Evolutionary conservation across 2,329 filamentous ascomycete species (phyloP).

Genomic region (Xylariaceae sp.): DNA sequence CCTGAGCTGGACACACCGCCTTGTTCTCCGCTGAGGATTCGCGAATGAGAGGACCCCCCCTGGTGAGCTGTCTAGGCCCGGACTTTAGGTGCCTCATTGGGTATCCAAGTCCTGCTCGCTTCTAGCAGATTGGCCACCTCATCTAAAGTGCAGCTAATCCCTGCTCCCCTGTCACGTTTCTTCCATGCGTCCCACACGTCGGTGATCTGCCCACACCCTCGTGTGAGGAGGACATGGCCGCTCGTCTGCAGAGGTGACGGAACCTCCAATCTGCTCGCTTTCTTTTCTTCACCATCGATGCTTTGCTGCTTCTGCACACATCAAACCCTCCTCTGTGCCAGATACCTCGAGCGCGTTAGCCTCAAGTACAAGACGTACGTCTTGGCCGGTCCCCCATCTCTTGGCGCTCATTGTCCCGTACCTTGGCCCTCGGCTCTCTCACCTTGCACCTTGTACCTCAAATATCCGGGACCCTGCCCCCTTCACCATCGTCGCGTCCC

Average conservation of each 20-base stretch:
- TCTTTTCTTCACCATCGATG: conserved; percentile 20
- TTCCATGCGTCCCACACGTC: conserved; percentile 39
- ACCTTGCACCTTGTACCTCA: conserved; percentile 24
- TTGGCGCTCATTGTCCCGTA: conserved; percentile 23
- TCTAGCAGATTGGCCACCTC: conserved; percentile 41
- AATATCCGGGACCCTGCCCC: conserved; percentile 25
- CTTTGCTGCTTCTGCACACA: too few relatives aligned
- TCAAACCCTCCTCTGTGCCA: too few relatives aligned
- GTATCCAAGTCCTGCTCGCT: conserved; percentile 37
- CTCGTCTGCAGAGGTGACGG: too few relatives aligned
- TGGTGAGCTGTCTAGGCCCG: conserved; percentile 39
- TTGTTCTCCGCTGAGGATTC: conserved; percentile 18
- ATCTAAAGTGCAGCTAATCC: conserved; percentile 39
- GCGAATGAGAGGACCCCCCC: conserved; percentile 21
- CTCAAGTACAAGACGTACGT: too few relatives aligned
- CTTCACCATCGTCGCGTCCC: conserved; percentile 21
- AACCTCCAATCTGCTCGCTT: too few relatives aligned
- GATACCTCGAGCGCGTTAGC: too few relatives aligned
- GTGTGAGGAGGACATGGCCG: too few relatives aligned
- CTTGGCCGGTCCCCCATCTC: too few relatives aligned
- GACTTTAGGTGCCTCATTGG: conserved; percentile 42
- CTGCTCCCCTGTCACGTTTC: conserved; percentile 40
- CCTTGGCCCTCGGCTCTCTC: conserved; percentile 13
- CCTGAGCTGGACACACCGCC: conserved; percentile 25
- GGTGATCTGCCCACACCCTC: conserved; percentile 26